phyloP scores from a whole-genome alignment of 306 rosid genomes.

The Cyamopsis tetragonoloba region DNA sequence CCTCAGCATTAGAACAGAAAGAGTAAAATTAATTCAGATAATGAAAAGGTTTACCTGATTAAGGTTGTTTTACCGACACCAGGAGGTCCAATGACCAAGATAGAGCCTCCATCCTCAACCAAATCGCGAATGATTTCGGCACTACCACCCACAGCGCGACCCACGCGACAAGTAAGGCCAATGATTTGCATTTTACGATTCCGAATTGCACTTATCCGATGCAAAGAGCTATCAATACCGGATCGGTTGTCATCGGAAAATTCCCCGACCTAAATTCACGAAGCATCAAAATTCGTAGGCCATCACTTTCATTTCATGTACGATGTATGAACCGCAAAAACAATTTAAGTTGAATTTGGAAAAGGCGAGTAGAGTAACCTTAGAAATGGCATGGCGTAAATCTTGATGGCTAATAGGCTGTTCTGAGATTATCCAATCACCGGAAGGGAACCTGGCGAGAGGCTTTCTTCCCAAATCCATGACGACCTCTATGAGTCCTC shows the following conservation, averaged over 20 bases:
- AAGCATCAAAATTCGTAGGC: too few species aligned
- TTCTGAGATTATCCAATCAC: slow-evolving; percentile 86
- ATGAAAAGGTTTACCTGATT: slow-evolving; percentile 57
- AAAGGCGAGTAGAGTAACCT: slow-evolving; percentile 53
- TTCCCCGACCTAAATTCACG: slow-evolving; percentile 68
- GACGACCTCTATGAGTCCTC: slow-evolving; percentile 79
- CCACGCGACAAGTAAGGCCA: slow-evolving; percentile 98
- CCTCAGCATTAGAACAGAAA: not conserved
- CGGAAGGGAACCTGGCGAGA: slow-evolving; percentile 84
- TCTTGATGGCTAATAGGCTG: slow-evolving; percentile 54
- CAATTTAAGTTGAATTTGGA: too few species aligned
- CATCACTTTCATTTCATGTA: too few species aligned
- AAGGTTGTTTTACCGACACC: slow-evolving; percentile 99
- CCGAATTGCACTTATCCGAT: slow-evolving; percentile 91
- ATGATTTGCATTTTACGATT: slow-evolving; percentile 89
- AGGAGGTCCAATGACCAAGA: slow-evolving; percentile 97
- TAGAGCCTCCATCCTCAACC: slow-evolving; percentile 72
- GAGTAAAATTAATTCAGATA: not conserved
- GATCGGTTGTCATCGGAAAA: slow-evolving; percentile 99
- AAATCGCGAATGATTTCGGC: slow-evolving; percentile 87
- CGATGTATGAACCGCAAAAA: too few species aligned
- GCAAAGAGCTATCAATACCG: slow-evolving; percentile 85
- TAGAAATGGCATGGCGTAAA: slow-evolving; percentile 76
- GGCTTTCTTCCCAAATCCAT: slow-evolving; percentile 95
- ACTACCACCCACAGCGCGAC: slow-evolving; percentile 87